Conservation (phyloP, 78 protist species). For the Emiliania huxleyi region DNA sequence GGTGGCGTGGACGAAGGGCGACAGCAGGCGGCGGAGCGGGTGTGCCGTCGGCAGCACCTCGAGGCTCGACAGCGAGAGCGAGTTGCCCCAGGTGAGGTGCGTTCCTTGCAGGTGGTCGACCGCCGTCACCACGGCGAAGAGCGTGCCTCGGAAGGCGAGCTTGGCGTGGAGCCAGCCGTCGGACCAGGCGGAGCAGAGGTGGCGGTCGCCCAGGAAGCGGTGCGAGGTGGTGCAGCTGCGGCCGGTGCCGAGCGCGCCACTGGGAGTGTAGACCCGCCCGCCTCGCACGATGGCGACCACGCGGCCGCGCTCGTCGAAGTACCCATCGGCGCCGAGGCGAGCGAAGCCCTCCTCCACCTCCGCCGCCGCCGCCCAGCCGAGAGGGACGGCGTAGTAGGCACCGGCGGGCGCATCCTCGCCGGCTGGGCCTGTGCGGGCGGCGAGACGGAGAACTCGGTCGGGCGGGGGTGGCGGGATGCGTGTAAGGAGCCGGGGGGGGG, state of each 20-base stretch:
- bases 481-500: too few species aligned
- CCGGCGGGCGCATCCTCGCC: background rate
- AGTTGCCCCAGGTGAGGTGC: background rate
- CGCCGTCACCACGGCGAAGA: background rate
- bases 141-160: background rate
- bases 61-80: background rate
- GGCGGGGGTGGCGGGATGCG: too few species aligned
- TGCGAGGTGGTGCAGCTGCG: background rate
- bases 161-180: background rate
- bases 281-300: background rate
- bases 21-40: background rate
- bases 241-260: background rate
- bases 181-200: background rate
- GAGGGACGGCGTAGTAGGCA: background rate
- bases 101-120: background rate
- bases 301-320: background rate
- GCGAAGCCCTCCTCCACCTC: background rate
- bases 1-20: background rate
- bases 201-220: background rate
- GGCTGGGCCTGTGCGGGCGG: too few species aligned
- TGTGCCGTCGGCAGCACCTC: background rate
- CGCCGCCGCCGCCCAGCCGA: background rate
- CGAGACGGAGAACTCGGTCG: too few species aligned
- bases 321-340: background rate
- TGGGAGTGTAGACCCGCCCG: background rate